Conservation (phyloP, 2,329 filamentous ascomycete genomes). For the Talaromyces rugulosus region DNA sequence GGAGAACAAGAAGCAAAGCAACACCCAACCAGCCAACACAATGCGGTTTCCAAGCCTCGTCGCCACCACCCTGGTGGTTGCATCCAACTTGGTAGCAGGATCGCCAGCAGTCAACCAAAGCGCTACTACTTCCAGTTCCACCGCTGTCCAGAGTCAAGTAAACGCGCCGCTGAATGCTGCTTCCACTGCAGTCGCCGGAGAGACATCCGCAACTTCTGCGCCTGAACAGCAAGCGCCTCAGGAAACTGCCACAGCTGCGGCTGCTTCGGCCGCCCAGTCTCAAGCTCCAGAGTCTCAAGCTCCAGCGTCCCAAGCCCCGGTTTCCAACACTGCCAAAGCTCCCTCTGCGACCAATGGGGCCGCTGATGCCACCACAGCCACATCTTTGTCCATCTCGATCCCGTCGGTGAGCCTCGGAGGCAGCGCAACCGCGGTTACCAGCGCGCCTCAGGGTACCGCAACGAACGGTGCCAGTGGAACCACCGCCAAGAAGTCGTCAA, state of each 20-base stretch:
- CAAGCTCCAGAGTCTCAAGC: not conserved
- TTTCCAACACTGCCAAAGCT: not conserved
- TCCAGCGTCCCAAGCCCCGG: not conserved
- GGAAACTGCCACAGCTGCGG: not conserved
- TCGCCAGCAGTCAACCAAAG: constrained; percentile 6
- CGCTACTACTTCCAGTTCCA: not conserved
- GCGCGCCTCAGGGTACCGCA: not conserved
- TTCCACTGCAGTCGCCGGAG: not conserved
- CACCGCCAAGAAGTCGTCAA: not conserved
- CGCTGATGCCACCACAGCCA: not conserved
- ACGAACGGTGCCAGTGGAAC: not conserved
- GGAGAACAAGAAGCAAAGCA: not conserved
- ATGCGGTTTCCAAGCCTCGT: constrained; percentile 13
- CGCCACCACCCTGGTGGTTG: constrained; percentile 6
- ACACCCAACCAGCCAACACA: not conserved
- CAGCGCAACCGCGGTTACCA: not conserved
- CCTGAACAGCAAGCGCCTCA: not conserved
- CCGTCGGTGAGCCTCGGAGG: not conserved
- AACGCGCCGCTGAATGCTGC: not conserved
- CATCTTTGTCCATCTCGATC: not conserved
- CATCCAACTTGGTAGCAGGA: constrained; percentile 10
- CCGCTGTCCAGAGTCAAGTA: not conserved
- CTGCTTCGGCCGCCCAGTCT: not conserved
- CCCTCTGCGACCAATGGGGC: not conserved
- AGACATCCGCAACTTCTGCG: not conserved